Base-by-base conservation (phyloP, 495 filamentous ascomycete genomes). In the Lepidopterella palustris region DNA sequence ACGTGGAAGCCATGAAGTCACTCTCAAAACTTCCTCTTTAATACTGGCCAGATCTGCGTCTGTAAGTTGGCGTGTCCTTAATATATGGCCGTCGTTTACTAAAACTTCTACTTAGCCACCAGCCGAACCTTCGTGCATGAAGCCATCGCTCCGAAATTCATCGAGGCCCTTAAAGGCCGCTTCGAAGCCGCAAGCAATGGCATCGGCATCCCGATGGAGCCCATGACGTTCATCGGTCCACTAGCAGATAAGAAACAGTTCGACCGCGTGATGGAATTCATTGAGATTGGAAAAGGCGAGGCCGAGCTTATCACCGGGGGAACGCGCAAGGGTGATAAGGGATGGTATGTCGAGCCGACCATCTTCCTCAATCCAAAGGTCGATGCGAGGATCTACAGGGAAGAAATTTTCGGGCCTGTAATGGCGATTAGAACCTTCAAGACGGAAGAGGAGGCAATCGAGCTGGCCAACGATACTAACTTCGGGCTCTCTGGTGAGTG, bases 401-500 rank as follows among this genome's bases (percentile, higher is more conserved):
- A 79, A 26, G 80, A 83, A 64, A 80, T 81, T 27, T 82, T 83
- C 60, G 80, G 80, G 0, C 79, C 80, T 0, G 77, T 82, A 5
- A 71, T 77, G 6, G 72, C 73, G 0, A 53, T 83, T 15, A 73
- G 70, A 57, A 72, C 72, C 5, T 83, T 83, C 69, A 77, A 82
- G 60, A 78, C 75, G 4, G 80, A 82, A 35, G 77, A 80, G 27
- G 80, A 82, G 63, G 77, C 75, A 3, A 68, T 83, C 45, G 35
- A 68, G 29, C 65, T 75, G 55, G 78, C 78, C 1, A 83, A 83
- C 55, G 74, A 78, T 47, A 78, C 74, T 3, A 54, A 31, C 29
- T 66, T 60, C 31, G 64, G 64, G 0, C 53, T 66, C 3, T 62
- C 64, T 6, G 39, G 61, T 64, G 55, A 55, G 57, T 53, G 15